A percentile compares a stretch with the other conserved stretches of the same genome.
These are phyloP conservation scores for Trypanosoma theileri DNA, from an alignment of 208 protist genomes.

Conservation along the genomic window DNA sequence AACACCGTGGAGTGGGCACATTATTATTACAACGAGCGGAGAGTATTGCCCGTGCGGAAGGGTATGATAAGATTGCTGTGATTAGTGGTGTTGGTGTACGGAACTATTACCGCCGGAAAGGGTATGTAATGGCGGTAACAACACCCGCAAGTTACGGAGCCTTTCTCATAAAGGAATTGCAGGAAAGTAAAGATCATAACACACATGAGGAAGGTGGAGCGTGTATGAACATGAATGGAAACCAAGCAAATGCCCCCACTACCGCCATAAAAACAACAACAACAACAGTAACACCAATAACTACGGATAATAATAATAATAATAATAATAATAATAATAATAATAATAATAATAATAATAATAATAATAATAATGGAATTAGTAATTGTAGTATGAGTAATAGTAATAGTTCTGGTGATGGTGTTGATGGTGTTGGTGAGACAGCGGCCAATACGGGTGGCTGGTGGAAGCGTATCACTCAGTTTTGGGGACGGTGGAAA, in stretches of 20 bases:
- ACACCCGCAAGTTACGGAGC: conserved; percentile 36
- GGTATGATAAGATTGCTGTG: conserved; percentile 94
- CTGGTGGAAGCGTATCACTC: not conserved
- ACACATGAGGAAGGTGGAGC: not conserved
- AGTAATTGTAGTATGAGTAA: too few relatives aligned
- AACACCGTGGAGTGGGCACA: conserved; percentile 96
- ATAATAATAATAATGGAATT: too few relatives aligned
- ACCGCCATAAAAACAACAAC: not conserved
- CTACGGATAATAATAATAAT: too few relatives aligned
- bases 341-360: too few relatives aligned
- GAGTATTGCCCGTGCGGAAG: conserved; percentile 91
- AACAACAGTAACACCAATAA: not conserved
- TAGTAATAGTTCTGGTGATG: too few relatives aligned
- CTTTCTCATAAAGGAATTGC: conserved; percentile 70
- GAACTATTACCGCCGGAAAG: conserved; percentile 96
- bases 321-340: too few relatives aligned
- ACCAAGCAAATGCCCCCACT: not conserved
- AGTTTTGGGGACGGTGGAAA: conserved; percentile 12
- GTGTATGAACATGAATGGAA: not conserved
- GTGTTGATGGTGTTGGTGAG: not conserved
- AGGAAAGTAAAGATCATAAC: not conserved
- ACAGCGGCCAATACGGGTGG: not conserved
- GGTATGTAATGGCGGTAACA: conserved; percentile 77
- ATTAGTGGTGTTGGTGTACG: conserved; percentile 97
- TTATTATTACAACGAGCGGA: conserved; percentile 97